Evolutionary conservation across 208 protist species (phyloP), one percentile per base, ranked within the genome.

Genomic region (Trypanosoma theileri): DNA sequence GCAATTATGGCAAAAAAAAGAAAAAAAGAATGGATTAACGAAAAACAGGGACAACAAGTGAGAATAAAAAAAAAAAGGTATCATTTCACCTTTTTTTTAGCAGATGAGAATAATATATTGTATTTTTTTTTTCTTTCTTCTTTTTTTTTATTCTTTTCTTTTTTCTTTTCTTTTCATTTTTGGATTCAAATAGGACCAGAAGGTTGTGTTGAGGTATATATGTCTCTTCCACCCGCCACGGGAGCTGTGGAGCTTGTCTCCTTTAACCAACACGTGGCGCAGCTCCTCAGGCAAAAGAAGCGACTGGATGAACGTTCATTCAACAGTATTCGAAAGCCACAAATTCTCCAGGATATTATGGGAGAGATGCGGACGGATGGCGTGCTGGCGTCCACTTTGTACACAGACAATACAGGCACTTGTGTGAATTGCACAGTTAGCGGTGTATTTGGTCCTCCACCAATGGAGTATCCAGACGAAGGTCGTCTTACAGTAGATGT

Each of bases 191-290:
- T 28, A 55, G n/a, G n/a, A 21, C 17, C 51, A 55, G 13, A 55
- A 10, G n/a, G 10, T 13, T 14, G n/a, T 26, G 51, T 55, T 21
- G 11, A 55, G n/a, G 21, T 41, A 46, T 35, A 22, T 10, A 94
- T 95, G 89, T 91, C 86, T 13, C 76, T 95, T 19, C 80, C 85
- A 59, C 86, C 86, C 17, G 82, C 85, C 67, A 95, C 89, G 13
- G 86, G 84, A 60, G 73, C 86, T 2, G 80, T 95, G 35, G 86
- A 95, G 80, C 71, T 91, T 65, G 71, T 46, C 12, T 78, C 84
- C 19, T 95, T 84, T 64, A 65, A 83, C 52, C 76, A 82, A 40
- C 82, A 93, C 62, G 51, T 80, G 35, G 41, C 65, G 16, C 79
- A 66, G 48, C 75, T 80, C 8, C 77, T 95, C 12, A 57, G 55